phyloP scores from a whole-genome alignment of 192 early-diverging fungal species.

The Pilaira anomala region DNA sequence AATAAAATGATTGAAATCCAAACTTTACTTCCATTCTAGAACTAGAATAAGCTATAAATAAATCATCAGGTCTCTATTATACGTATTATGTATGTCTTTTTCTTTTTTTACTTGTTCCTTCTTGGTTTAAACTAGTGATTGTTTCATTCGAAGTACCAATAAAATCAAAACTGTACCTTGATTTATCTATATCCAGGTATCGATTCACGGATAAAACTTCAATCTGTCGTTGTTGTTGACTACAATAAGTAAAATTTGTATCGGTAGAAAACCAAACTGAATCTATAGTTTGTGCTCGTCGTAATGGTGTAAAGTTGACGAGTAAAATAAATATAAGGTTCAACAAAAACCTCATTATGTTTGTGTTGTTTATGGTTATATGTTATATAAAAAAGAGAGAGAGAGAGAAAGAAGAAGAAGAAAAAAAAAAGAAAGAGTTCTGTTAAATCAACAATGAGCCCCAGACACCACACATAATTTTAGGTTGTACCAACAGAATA shows the following conservation, averaged over 20 bases:
- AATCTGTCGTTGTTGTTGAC: background rate
- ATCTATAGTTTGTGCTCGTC: background rate
- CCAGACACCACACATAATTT: too few species aligned
- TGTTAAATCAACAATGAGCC: background rate
- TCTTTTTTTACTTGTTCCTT: slow-evolving; percentile 12
- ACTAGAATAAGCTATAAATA: background rate
- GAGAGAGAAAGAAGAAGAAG: background rate
- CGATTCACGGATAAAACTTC: background rate
- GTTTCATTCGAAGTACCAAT: slow-evolving; percentile 1
- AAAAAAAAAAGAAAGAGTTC: background rate
- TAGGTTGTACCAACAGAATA: too few species aligned
- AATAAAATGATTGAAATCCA: slow-evolving; percentile 13
- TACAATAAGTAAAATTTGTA: background rate
- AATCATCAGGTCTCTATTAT: slow-evolving; percentile 7
- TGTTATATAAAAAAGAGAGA: background rate
- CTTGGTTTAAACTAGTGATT: slow-evolving; percentile 2
- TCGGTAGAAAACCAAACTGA: slow-evolving; percentile 13
- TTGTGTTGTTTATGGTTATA: background rate
- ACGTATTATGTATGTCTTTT: background rate
- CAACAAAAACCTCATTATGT: slow-evolving; percentile 9
- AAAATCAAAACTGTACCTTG: slow-evolving; percentile 9
- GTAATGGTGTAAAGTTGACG: background rate
- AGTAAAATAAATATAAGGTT: background rate
- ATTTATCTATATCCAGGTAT: slow-evolving; percentile 10
- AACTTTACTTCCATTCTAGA: slow-evolving; percentile 7